These are phyloP conservation scores for Apocynum venetum DNA, from an alignment of 257 asterid species.

Conservation along the genomic window DNA sequence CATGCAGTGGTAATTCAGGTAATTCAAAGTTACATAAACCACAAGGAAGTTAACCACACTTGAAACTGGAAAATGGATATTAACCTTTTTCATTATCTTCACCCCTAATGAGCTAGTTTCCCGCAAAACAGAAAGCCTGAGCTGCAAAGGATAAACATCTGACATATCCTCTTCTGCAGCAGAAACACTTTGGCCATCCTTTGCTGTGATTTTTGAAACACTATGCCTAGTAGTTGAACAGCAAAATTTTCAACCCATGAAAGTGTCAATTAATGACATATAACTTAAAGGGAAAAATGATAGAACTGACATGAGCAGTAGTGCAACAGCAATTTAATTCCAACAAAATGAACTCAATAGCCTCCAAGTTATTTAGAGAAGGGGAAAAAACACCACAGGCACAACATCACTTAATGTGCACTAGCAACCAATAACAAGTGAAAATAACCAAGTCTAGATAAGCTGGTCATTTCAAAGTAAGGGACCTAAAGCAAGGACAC, in stretches of 20 bases:
- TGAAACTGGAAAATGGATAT: constrained; percentile 20
- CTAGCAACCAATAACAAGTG: neutral
- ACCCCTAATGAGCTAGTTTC: constrained; percentile 64
- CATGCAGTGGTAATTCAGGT: neutral
- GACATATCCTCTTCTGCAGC: constrained; percentile 77
- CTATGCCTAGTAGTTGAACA: constrained; percentile 68
- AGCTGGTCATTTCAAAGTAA: neutral
- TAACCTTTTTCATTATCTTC: constrained; percentile 86
- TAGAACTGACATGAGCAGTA: neutral
- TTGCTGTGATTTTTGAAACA: constrained; percentile 52
- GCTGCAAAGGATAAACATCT: constrained; percentile 87
- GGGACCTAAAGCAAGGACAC: neutral
- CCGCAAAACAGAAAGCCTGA: constrained; percentile 67
- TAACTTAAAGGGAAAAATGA: constrained; percentile 11
- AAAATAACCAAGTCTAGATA: neutral
- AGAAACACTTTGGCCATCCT: constrained; percentile 52
- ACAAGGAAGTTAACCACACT: constrained; percentile 1
- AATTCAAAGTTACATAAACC: neutral
- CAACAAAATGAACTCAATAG: neutral
- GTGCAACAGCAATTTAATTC: neutral
- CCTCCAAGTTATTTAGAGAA: neutral
- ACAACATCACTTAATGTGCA: neutral
- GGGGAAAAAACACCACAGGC: neutral
- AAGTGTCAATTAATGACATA: neutral
- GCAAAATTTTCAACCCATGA: neutral